Percentiles rank a stretch among this genome's conserved stretches.
Conservation (phyloP, 1,284 basidiomycete species). For the Sanghuangporus weigelae region DNA sequence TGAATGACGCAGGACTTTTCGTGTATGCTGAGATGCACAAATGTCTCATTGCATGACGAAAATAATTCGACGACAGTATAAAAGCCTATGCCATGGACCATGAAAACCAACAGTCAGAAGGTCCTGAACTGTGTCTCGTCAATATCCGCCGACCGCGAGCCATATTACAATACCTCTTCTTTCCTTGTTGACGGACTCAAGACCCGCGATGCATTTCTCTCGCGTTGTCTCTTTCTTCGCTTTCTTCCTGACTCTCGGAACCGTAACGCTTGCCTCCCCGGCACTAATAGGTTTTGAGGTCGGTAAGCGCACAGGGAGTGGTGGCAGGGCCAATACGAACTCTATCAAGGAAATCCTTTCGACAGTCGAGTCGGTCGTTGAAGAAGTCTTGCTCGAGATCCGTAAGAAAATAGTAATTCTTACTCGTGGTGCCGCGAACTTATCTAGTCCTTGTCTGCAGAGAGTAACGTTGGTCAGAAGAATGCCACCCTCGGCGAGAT, state of each 20-base stretch:
- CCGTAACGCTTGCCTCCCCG: not conserved
- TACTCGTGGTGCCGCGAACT: not conserved
- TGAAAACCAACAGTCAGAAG: too few relatives aligned
- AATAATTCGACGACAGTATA: too few relatives aligned
- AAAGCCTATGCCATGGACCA: too few relatives aligned
- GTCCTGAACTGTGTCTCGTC: too few relatives aligned
- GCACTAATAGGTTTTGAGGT: not conserved
- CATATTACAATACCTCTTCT: too few relatives aligned
- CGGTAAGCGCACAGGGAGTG: not conserved
- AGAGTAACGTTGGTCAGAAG: not conserved
- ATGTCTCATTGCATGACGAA: not conserved
- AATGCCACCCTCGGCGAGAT: not conserved
- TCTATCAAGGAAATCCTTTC: not conserved
- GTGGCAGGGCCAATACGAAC: not conserved
- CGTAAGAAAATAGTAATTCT: not conserved
- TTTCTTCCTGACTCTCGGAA: not conserved
- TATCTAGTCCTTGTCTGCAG: not conserved
- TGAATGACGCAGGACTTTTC: not conserved
- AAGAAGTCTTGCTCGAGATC: not conserved
- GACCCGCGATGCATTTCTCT: not conserved
- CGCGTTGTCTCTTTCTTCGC: constrained; percentile 1
- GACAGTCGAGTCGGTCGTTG: not conserved
- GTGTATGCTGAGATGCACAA: not conserved
- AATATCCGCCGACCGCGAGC: too few relatives aligned
- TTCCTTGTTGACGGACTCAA: not conserved